Conservation (phyloP, 2,329 filamentous ascomycete genomes). For the Phaeomoniella chlamydospora region DNA sequence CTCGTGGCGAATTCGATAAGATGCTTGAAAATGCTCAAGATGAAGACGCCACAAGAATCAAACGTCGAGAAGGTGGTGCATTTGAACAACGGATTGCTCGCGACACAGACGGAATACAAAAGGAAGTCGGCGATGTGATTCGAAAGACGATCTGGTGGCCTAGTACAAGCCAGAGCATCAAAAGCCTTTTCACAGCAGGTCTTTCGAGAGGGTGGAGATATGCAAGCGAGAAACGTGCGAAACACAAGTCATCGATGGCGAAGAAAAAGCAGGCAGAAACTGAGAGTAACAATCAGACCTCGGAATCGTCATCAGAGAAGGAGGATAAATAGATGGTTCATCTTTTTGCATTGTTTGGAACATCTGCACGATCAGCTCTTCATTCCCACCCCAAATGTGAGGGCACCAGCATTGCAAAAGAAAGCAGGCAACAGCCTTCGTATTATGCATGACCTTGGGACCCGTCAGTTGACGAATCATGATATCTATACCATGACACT, state of each 20-base stretch:
- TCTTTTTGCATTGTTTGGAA: no score
- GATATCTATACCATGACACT: no score
- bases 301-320: no score
- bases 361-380: no score
- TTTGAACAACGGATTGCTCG: slow-evolving; percentile 77
- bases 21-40: slow-evolving; percentile 68
- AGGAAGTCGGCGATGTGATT: slow-evolving; percentile 62
- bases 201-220: slow-evolving; percentile 57
- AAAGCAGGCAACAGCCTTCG: no score
- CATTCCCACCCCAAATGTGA: no score
- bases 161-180: slow-evolving; percentile 73
- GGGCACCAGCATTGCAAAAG: no score
- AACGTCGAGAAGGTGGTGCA: slow-evolving; percentile 59
- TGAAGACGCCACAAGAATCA: slow-evolving; percentile 49
- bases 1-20: slow-evolving; percentile 64
- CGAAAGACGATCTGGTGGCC: slow-evolving; percentile 86
- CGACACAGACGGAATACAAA: slow-evolving; percentile 50
- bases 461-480: no score
- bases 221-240: slow-evolving; percentile 60
- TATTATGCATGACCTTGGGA: no score
- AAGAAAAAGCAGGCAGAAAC: slow-evolving; percentile 2
- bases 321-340: no score
- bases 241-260: slow-evolving; percentile 13
- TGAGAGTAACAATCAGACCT: no score
- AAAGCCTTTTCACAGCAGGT: slow-evolving; percentile 70